Conservation (phyloP, 805 yeast species). For the Blastobotrys americana region DNA sequence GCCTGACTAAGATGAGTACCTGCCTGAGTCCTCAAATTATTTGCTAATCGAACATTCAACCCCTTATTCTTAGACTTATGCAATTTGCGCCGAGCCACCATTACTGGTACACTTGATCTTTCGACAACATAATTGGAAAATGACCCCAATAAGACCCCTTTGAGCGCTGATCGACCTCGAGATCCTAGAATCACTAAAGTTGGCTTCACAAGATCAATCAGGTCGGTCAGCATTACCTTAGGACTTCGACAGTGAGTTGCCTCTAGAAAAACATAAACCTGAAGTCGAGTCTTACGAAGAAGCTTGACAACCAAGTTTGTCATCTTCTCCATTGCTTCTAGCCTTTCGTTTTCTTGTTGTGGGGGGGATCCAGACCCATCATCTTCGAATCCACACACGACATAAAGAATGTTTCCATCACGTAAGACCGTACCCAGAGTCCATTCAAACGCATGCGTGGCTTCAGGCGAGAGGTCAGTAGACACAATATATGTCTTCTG, state of each 20-base stretch:
- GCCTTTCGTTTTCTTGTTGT: conserved; percentile 35
- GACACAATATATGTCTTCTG: conserved; percentile 62
- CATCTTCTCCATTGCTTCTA: conserved; percentile 38
- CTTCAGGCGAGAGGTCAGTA: conserved; percentile 76
- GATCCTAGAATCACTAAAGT: conserved; percentile 71
- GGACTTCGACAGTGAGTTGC: conserved; percentile 73
- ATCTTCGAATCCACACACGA: conserved; percentile 41
- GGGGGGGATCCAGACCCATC: conserved; percentile 18
- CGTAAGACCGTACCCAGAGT: conserved; percentile 76
- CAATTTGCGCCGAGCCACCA: conserved; percentile 69
- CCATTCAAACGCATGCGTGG: conserved; percentile 80
- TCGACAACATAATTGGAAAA: conserved; percentile 67
- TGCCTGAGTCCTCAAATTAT: conserved; percentile 27
- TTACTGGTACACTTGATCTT: conserved; percentile 65
- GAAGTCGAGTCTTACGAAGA: conserved; percentile 58
- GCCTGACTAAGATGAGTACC: conserved; percentile 15
- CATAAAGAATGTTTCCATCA: conserved; percentile 74
- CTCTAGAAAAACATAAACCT: conserved; percentile 66
- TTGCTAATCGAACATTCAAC: conserved; percentile 37
- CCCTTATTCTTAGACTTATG: conserved; percentile 59
- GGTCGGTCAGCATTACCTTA: conserved; percentile 59
- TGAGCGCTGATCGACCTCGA: conserved; percentile 62
- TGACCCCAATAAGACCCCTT: conserved; percentile 68
- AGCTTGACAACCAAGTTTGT: conserved; percentile 38
- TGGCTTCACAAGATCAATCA: conserved; percentile 64